These are phyloP conservation scores for Gypsophila paniculata DNA, from an alignment of 179 eudicot species.

Conservation along the genomic window DNA sequence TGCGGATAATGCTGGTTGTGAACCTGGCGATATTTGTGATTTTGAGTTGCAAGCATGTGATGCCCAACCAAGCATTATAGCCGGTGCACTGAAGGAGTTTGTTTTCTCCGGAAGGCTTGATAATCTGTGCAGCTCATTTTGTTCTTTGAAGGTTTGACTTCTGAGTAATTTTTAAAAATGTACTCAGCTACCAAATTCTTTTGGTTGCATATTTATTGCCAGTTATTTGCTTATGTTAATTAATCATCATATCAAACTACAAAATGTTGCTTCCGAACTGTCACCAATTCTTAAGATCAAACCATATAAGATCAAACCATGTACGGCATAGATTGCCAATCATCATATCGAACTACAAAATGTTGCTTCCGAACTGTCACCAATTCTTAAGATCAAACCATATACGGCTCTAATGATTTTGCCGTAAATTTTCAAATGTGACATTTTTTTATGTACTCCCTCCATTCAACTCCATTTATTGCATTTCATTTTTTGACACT, in stretches of 20 bases:
- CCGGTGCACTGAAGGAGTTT: constrained; percentile 83
- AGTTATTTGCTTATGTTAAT: not conserved
- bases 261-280: not conserved
- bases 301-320: too few species aligned
- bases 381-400: not conserved
- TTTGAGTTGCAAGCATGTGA: constrained; percentile 98
- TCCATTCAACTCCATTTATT: too few species aligned
- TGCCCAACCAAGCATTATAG: constrained; percentile 87
- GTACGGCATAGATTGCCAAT: too few species aligned
- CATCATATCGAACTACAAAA: not conserved
- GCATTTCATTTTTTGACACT: too few species aligned
- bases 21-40: constrained; percentile 84
- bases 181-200: not conserved
- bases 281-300: not conserved
- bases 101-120: constrained; percentile 96
- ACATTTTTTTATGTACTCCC: too few species aligned
- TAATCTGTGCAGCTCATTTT: constrained; percentile 90
- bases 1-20: constrained; percentile 71
- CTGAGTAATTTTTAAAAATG: constrained; percentile 7
- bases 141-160: constrained; percentile 72
- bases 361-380: not conserved
- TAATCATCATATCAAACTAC: not conserved
- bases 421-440: not conserved
- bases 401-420: not conserved
- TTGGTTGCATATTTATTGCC: constrained; percentile 5